These are phyloP conservation scores for Meira nashicola DNA, from an alignment of 1,284 basidiomycete genomes.

Conservation along the genomic window DNA sequence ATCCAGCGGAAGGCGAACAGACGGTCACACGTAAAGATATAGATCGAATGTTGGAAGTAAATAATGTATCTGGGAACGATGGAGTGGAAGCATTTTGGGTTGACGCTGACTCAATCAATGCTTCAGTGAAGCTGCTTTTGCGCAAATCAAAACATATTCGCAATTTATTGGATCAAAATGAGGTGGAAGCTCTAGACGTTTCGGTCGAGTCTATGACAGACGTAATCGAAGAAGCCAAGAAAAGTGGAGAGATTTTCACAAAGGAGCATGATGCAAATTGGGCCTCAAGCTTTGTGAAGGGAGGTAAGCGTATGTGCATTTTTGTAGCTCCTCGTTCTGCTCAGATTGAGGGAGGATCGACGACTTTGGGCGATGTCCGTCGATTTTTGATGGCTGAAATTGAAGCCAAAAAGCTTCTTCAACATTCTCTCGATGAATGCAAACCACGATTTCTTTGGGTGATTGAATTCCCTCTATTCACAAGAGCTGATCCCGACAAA, in stretches of 20 bases:
- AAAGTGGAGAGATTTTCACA: constrained; percentile 24
- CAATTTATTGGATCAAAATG: constrained; percentile 10
- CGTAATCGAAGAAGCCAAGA: constrained; percentile 1
- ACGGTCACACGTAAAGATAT: constrained; percentile 33
- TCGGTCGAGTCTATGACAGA: constrained; percentile 11
- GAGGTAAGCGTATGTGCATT: constrained; percentile 16
- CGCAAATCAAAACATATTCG: constrained; percentile 32
- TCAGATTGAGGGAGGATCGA: constrained; percentile 70
- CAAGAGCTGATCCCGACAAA: constrained; percentile 80
- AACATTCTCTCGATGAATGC: constrained; percentile 34
- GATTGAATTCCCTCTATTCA: constrained; percentile 92
- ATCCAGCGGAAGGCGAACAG: constrained; percentile 12
- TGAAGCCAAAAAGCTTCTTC: not conserved
- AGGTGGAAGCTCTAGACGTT: constrained; percentile 23
- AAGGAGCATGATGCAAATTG: constrained; percentile 22
- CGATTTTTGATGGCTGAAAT: not conserved
- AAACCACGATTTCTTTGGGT: constrained; percentile 86
- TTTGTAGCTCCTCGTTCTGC: constrained; percentile 23
- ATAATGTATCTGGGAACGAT: constrained; percentile 10
- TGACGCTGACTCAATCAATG: constrained; percentile 15
- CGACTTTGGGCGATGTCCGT: constrained; percentile 63
- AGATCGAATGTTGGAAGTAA: constrained; percentile 21
- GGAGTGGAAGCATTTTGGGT: constrained; percentile 37
- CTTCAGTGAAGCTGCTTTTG: constrained; percentile 30
- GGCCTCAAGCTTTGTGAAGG: constrained; percentile 75